A percentile compares a stretch with the other conserved stretches of the same genome.
Conservation (phyloP, 495 filamentous ascomycete species). For the Aspergillus bertholletiae region DNA sequence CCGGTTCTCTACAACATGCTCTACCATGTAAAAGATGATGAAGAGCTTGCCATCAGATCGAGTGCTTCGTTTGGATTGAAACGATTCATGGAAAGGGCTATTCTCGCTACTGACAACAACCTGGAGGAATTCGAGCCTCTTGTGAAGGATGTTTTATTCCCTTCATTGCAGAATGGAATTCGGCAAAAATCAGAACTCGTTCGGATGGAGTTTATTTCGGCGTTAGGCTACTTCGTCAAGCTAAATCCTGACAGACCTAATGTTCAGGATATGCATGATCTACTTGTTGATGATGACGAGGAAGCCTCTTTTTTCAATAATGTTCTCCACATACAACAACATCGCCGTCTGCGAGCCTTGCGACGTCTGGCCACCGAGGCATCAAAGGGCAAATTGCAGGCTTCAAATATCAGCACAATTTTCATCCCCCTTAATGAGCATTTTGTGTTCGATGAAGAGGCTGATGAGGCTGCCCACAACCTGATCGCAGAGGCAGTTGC, state of each 20-base stretch:
- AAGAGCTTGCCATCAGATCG: slow-evolving; percentile 81
- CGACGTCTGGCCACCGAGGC: slow-evolving; percentile 68
- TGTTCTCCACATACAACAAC: slow-evolving; percentile 84
- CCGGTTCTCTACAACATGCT: slow-evolving; percentile 90
- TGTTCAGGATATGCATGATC: slow-evolving; percentile 68
- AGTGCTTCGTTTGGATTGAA: slow-evolving; percentile 79
- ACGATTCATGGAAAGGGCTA: slow-evolving; percentile 67
- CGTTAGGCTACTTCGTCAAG: slow-evolving; percentile 74
- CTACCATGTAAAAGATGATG: slow-evolving; percentile 79
- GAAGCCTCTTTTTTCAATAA: slow-evolving; percentile 94
- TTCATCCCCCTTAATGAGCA: slow-evolving; percentile 91
- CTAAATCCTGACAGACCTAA: slow-evolving; percentile 62
- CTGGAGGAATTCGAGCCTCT: slow-evolving; percentile 47
- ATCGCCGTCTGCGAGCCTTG: slow-evolving; percentile 80
- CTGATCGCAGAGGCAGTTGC: slow-evolving; percentile 75
- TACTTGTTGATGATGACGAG: slow-evolving; percentile 75
- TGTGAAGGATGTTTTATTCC: slow-evolving; percentile 61
- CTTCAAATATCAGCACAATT: slow-evolving; percentile 77
- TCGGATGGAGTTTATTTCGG: slow-evolving; percentile 70
- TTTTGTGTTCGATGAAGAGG: slow-evolving; percentile 78
- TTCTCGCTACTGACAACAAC: slow-evolving; percentile 29
- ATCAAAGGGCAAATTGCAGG: slow-evolving; percentile 55
- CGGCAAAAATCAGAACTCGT: slow-evolving; percentile 78
- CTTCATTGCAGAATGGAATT: slow-evolving; percentile 70
- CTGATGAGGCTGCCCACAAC: slow-evolving; percentile 76